Evolutionary conservation across 2,329 filamentous ascomycete genomes (phyloP), one percentile per base, ranked within the genome.

Genomic region (Calonectria naviculata): DNA sequence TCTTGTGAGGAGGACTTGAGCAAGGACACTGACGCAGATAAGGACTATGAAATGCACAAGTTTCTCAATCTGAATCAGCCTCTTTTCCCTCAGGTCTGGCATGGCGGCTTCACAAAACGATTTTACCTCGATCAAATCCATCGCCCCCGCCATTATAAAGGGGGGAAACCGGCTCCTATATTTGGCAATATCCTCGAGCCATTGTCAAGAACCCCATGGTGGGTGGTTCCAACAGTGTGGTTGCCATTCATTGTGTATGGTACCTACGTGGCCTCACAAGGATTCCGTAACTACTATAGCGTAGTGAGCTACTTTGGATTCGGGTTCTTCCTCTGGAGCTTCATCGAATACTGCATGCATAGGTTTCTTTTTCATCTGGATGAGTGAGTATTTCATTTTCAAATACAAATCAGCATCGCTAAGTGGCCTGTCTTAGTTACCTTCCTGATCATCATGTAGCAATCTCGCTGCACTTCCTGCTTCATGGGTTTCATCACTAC

Each of bases 141-240:
- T 82, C 93, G 97, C 49, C 97, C 97, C 21, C 92, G 97, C 70
- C 96, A 99, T 83, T 99, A 98, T 88, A 97, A 92, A 81, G 96
- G 96, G 75, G 97, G 97, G 69, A 91, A 92, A 73, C 98, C 95
- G 8, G 97, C 97, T 42, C 97, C 97, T 24, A 85, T 99, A 26
- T 99, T 99, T 84, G 97, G 97, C 71, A 98, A 99, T 85, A 97
- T 99, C 82, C 87, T 99, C 21, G 97, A 99, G 85, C 97, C 97
- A 19, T 86, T 99, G 70, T 95, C 93, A 83, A 93, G 95, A 87
- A 99, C 97, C 3, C 91, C 97, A 1, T 99, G 97, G 97, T 99
- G 93, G 91, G 83, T 97, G 52, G 89, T 99, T 13, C 97, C 97
- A 3, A 87, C 87, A 0, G 71, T 97, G 2, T 99, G 97, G 97